phyloP scores from a whole-genome alignment of 129 eudicot genomes.

The Escallonia herrerae region DNA sequence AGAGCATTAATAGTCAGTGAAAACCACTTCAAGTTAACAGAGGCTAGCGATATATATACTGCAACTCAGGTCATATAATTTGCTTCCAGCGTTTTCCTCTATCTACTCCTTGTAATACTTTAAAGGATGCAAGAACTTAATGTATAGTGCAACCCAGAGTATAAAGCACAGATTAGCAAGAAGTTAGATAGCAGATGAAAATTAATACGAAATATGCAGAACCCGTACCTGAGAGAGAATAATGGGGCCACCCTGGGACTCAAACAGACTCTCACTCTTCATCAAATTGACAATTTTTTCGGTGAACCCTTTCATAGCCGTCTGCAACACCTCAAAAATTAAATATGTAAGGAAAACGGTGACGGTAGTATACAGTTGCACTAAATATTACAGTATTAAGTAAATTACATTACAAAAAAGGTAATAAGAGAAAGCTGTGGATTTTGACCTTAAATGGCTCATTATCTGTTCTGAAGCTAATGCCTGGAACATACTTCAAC shows the following conservation, averaged over 20 bases:
- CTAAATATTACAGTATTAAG: neutral
- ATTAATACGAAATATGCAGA: no score
- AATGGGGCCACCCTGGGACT: constrained; percentile 90
- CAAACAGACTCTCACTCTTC: constrained; percentile 61
- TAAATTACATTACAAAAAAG: neutral
- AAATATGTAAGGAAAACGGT: neutral
- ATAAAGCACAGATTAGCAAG: no score
- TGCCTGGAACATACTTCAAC: constrained; percentile 53
- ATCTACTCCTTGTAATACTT: neutral
- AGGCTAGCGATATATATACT: no score
- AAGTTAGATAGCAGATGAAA: no score
- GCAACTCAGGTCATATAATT: neutral
- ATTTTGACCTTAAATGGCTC: constrained; percentile 45
- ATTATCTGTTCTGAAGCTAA: constrained; percentile 56
- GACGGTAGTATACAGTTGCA: no score
- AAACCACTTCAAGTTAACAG: neutral
- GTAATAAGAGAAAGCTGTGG: neutral
- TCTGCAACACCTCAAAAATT: constrained; percentile 29
- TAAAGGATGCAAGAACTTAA: neutral
- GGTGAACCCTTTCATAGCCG: constrained; percentile 63
- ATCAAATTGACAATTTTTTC: constrained; percentile 63
- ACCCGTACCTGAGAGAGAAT: constrained; percentile 74
- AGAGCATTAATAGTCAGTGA: constrained; percentile 2
- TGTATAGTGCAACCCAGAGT: neutral
- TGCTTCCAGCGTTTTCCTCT: neutral